Evolutionary conservation across 306 rosid species (phyloP), one percentile per base, ranked within the genome.

Genomic region (Pueraria montana): DNA sequence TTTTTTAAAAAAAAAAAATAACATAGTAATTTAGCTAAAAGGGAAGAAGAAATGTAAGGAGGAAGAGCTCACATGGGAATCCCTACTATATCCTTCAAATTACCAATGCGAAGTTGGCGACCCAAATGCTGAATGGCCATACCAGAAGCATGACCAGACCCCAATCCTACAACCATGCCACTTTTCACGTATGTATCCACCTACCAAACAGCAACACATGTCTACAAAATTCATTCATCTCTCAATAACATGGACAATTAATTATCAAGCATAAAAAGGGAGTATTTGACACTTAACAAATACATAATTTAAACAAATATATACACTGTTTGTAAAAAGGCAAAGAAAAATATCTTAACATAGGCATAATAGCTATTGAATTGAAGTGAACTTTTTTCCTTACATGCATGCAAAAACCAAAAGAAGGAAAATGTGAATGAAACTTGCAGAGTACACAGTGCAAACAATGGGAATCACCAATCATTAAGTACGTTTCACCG

Each of bases 71-170:
- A 94, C 97, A 81, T 94, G 52, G 98, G 98, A 79, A 92, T 89
- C 83, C 97, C 97, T 27, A 91, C 87, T 82, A 94, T 71, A 84
- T 92, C 89, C 87, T 89, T 89, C 42, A 92, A 87, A 86, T 87
- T 87, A 75, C 98, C 97, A 2, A 80, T 45, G 8, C 93, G 94
- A 87, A 94, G 96, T 74, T 91, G 93, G 82, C 84, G 87, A 80
- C 98, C 97, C 84, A 94, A 75, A 88, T 94, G 93, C 88, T 90
- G 92, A 78, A 94, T 90, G 62, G 96, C 97, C 93, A 94, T 86
- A 42, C 84, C 91, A 81, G 94, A 92, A 83, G 94, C 94, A 83
- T 87, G 91, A 63, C 97, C 97, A 68, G 91, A 92, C 10, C 96
- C 98, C 86, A 94, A 85, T 52, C 97, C 98, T 80, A 92, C 83